Evolutionary conservation across 108 stramenopile species (phyloP).

Genomic region (Schizochytrium sp.): DNA sequence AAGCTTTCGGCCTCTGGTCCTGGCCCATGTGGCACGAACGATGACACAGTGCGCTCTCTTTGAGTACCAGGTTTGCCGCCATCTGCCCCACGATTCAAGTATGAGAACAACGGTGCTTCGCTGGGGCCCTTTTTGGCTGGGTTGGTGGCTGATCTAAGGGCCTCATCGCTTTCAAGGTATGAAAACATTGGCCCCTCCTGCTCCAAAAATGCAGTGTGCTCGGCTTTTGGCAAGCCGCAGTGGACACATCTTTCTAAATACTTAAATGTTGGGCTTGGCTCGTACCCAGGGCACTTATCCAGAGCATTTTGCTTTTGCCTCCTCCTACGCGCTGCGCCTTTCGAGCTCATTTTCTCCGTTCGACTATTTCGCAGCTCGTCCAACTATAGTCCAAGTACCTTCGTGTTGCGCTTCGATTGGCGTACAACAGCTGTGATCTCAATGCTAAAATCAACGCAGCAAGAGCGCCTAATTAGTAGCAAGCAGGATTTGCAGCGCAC

Average conservation of each 20-base stretch:
- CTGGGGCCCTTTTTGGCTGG: neutral
- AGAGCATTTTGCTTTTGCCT: conserved; percentile 25
- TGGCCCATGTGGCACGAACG: neutral
- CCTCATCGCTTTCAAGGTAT: conserved; percentile 30
- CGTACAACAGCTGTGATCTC: too few species aligned
- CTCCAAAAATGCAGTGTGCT: neutral
- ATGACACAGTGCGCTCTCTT: neutral
- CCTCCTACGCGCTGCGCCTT: conserved; percentile 8
- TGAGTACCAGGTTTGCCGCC: neutral
- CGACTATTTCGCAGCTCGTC: too few species aligned
- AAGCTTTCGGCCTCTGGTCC: too few species aligned
- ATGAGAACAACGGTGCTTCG: neutral
- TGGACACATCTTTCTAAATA: conserved; percentile 50
- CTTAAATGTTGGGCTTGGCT: conserved; percentile 52
- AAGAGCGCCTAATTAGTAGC: too few species aligned
- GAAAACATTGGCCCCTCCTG: conserved; percentile 9
- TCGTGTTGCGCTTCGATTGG: too few species aligned
- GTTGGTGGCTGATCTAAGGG: neutral
- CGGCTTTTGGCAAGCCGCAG: conserved; percentile 49
- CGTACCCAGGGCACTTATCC: conserved; percentile 59
- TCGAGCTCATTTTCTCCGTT: neutral
- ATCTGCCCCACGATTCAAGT: neutral
- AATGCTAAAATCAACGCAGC: too few species aligned
- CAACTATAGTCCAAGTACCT: too few species aligned
- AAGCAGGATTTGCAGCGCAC: too few species aligned